A percentile compares a stretch with the other conserved stretches of the same genome.
These are phyloP conservation scores for barley (Hordeum vulgare) DNA, from an alignment of 176 grass and related monocot species.

Conservation along the genomic window MorexV3_pseudomolecules_assembly NC_058520.1:108240534-108241033, in stretches of 20 bases:
- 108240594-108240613: not conserved
- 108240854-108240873: not conserved
- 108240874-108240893: not conserved
- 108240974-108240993: no score
- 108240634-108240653: not conserved
- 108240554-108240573: not conserved
- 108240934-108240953: not conserved
- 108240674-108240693: not conserved
- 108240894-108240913: not conserved
- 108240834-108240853: not conserved
- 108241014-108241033: no score
- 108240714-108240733: constrained; percentile 12
- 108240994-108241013: no score
- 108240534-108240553: not conserved
- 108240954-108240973: not conserved
- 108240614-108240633: not conserved
- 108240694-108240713: not conserved
- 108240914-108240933: not conserved
- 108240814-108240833: not conserved
- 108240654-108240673: not conserved
- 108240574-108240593: not conserved
- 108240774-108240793: not conserved
- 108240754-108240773: not conserved
- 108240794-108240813: not conserved
- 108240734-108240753: not conserved